A percentile compares a stretch with the other conserved stretches of the same genome.
Conservation (phyloP, 257 asterid genomes). For the Catharanthus roseus region DNA sequence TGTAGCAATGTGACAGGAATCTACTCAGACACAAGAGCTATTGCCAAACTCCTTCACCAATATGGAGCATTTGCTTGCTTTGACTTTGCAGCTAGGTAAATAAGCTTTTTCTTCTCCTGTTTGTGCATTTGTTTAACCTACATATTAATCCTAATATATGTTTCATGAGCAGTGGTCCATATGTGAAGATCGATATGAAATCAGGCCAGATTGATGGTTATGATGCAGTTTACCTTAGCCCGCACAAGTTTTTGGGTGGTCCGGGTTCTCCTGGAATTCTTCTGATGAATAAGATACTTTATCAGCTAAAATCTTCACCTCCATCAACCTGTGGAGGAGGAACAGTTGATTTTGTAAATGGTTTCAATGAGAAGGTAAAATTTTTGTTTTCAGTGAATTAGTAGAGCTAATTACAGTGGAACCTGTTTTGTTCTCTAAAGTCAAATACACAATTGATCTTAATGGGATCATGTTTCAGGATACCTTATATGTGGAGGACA, state of each 20-base stretch:
- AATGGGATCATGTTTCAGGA: no score
- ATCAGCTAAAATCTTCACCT: constrained; percentile 43
- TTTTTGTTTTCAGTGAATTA: no score
- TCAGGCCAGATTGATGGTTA: constrained; percentile 48
- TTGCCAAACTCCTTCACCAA: constrained; percentile 50
- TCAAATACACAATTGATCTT: no score
- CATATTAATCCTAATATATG: no score
- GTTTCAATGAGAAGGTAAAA: constrained; percentile 35
- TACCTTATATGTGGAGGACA: constrained; percentile 42
- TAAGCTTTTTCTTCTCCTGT: no score
- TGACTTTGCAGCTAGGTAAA: constrained; percentile 71
- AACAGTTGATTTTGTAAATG: constrained; percentile 50
- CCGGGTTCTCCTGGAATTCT: constrained; percentile 72
- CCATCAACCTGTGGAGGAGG: constrained; percentile 83
- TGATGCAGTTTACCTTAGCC: constrained; percentile 41
- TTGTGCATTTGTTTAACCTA: no score
- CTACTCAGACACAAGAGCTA: constrained; percentile 34
- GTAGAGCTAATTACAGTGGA: no score
- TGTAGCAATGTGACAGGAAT: constrained; percentile 79
- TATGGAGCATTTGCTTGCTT: constrained; percentile 64
- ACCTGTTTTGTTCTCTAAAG: no score
- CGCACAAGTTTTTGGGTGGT: constrained; percentile 75
- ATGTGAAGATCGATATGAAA: constrained; percentile 54
- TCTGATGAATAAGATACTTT: constrained; percentile 44
- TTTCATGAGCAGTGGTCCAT: constrained; percentile 39